Base-by-base conservation (phyloP, 179 eudicot species). In the Spergularia azorica region DNA sequence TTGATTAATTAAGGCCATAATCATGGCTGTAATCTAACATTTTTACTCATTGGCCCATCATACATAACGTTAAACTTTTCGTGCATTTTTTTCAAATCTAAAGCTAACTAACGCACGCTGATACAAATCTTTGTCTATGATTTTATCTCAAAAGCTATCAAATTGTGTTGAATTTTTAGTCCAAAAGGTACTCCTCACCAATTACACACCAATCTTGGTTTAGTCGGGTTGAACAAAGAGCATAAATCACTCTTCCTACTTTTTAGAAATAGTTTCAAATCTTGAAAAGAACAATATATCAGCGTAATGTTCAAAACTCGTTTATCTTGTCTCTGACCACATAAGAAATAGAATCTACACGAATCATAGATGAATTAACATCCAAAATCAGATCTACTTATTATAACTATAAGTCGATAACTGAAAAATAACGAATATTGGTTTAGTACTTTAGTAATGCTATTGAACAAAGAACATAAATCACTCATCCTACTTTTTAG, bases 11-110 rank as follows among this genome's bases (percentile, higher is more conserved):
- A 75, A 62, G 52, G 54, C 46, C 10, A 70, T 74, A 77, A 77
- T 63, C 70, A 81, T 81, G 78, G 72, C 67, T 81, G 78, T 81
- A 77, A 67, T 77, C 81, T 78, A 77, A 81, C 75, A 41, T 68
- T 11, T 62, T 17, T 15, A 51, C 58, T 76, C 39, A 61, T 72
- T 81, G 60, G 14, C 39, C 70, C 54, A 68, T 63, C 59, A 68
- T 65, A 36, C 32, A 26, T 26, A 16, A 65, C 32, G 62, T 55
- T 39, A 20, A 60, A 68, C 60, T 64, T 65, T 63, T 46, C 11
- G n/a, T 72, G 41, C 51, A 9, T 18, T 70, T 70, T n/a, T 43
- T 73, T 68, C 77, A 52, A 60, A 69, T 76, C 38, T 36, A 71
- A 64, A 76, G 62, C 67, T 51, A 75, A 67, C 71, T 43, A 63